phyloP scores from a whole-genome alignment of 2,329 filamentous ascomycete species.

The Fusarium sp. region DNA sequence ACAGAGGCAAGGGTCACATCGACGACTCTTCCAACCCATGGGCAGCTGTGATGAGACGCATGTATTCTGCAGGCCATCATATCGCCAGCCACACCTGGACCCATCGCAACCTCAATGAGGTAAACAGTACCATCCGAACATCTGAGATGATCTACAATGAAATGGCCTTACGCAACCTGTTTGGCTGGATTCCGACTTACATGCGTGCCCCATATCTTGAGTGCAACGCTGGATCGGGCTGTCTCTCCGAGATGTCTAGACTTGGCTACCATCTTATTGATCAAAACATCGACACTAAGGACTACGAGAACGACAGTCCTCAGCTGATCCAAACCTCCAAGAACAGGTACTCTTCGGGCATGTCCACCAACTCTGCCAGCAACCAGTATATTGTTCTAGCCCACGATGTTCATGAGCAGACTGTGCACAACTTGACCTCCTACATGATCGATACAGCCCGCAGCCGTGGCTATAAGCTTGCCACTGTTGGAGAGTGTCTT shows the following conservation, averaged over 20 bases:
- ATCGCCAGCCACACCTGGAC: conserved; percentile 62
- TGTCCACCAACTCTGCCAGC: conserved; percentile 50
- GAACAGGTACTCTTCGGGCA: conserved; percentile 50
- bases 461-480: conserved; percentile 59
- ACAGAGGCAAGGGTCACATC: conserved; percentile 56
- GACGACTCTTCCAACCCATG: conserved; percentile 53
- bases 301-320: conserved; percentile 66
- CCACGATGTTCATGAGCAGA: conserved; percentile 64
- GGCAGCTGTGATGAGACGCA: conserved; percentile 56
- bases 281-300: conserved; percentile 71
- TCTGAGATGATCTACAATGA: conserved; percentile 60
- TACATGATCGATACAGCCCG: conserved; percentile 59
- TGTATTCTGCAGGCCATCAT: conserved; percentile 59
- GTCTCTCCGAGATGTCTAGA: conserved; percentile 51
- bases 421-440: conserved; percentile 56
- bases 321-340: conserved; percentile 63
- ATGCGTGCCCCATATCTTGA: conserved; percentile 61
- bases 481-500: conserved; percentile 69
- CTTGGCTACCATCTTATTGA: conserved; percentile 69
- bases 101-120: conserved; percentile 57
- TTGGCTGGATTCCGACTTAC: conserved; percentile 58
- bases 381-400: conserved; percentile 64
- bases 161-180: conserved; percentile 57
- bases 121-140: conserved; percentile 51
- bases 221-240: conserved; percentile 57